A percentile compares a stretch with the other conserved stretches of the same genome.
Evolutionary conservation across 176 grass and related monocot species (phyloP).

Genomic region (Oryza punctata): DNA sequence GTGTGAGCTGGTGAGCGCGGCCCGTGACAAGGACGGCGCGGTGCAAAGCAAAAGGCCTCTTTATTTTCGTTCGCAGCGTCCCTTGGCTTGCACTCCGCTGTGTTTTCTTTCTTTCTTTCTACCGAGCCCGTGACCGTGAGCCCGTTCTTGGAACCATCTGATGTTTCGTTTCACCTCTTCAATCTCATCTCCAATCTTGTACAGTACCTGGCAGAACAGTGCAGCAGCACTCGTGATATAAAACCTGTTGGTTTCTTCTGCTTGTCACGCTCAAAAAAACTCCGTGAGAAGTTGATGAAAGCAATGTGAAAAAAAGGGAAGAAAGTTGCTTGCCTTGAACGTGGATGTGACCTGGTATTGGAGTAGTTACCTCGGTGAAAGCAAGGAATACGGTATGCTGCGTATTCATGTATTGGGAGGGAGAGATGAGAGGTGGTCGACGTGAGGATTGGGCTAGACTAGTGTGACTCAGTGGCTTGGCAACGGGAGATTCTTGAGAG

Average conservation of each 20-base stretch:
- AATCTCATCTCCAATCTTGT: neutral
- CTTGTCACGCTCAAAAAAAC: neutral
- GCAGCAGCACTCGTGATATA: neutral
- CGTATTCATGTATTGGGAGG: neutral
- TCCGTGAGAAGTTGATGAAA: neutral
- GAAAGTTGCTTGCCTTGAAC: constrained; percentile 32
- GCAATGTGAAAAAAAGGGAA: neutral
- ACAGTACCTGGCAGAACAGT: neutral
- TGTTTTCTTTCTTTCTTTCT: constrained; percentile 6
- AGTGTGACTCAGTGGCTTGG: neutral
- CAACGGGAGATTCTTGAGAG: constrained; percentile 23
- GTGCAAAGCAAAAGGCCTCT: constrained; percentile 20
- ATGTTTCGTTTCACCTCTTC: neutral
- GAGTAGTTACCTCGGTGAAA: neutral
- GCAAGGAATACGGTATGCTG: constrained; percentile 24
- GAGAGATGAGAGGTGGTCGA: too few species aligned
- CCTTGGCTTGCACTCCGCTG: neutral
- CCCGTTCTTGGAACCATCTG: constrained; percentile 35
- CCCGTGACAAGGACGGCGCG: constrained; percentile 59
- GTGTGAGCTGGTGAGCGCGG: constrained; percentile 34
- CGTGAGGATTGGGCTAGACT: too few species aligned
- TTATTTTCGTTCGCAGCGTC: constrained; percentile 4
- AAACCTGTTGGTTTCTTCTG: neutral
- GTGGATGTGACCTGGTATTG: constrained; percentile 13
- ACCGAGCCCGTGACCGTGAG: constrained; percentile 48